Evolutionary conservation across 352 stramenopile species (phyloP).

Genomic region (Globisporangium nunn): DNA sequence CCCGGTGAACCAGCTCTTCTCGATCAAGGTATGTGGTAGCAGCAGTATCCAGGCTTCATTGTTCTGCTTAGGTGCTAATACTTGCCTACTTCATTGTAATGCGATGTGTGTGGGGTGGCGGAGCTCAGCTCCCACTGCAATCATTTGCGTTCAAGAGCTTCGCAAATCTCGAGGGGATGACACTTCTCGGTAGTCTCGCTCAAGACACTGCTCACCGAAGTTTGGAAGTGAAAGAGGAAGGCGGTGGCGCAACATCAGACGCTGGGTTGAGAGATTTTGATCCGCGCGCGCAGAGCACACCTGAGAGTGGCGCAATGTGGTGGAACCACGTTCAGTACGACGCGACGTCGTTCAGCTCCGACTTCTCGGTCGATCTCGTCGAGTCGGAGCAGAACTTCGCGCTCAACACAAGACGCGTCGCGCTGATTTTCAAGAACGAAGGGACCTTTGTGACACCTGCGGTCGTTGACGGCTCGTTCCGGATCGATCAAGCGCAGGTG

Average conservation of each 20-base stretch:
- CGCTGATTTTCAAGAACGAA: constrained; percentile 36
- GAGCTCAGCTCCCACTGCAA: constrained; percentile 41
- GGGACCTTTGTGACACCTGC: constrained; percentile 15
- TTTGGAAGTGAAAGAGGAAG: constrained; percentile 12
- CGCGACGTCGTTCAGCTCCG: constrained; percentile 26
- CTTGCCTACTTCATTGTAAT: too few relatives aligned
- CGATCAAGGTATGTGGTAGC: constrained; percentile 26
- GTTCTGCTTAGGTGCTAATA: too few relatives aligned
- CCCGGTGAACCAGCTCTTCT: constrained; percentile 27
- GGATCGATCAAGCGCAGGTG: constrained; percentile 19
- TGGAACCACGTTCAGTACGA: constrained; percentile 43
- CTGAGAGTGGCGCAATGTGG: constrained; percentile 30
- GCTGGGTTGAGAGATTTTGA: too few relatives aligned
- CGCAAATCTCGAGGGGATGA: constrained; percentile 21
- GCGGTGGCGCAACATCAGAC: too few relatives aligned
- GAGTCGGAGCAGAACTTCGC: neutral
- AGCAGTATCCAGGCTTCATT: too few relatives aligned
- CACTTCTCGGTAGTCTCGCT: constrained; percentile 16
- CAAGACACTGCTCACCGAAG: constrained; percentile 22
- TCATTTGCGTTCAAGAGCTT: constrained; percentile 47
- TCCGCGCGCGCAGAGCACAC: constrained; percentile 1
- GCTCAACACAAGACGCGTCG: constrained; percentile 8
- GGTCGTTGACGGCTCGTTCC: constrained; percentile 30
- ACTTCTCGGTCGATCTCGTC: constrained; percentile 30
- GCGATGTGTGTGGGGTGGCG: too few relatives aligned